phyloP scores from a whole-genome alignment of 148 eudicot species.

The Cornus kousa region DNA sequence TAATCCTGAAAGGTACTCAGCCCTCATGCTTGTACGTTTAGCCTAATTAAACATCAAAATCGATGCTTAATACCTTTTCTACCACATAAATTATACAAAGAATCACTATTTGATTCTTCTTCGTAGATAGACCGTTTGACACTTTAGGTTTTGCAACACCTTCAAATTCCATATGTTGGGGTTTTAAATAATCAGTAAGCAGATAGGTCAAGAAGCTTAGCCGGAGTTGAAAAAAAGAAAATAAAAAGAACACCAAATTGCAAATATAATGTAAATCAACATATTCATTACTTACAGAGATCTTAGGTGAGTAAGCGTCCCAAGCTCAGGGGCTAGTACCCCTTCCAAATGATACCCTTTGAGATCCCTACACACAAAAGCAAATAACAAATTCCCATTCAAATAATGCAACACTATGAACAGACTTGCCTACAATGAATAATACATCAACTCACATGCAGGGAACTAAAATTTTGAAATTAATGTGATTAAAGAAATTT shows the following conservation, averaged over 20 bases:
- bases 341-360: not conserved
- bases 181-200: not conserved
- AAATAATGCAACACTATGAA: not conserved
- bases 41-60: not conserved
- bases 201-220: not conserved
- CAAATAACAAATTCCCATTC: not conserved
- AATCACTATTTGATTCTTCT: too few relatives aligned
- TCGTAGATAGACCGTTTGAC: not conserved
- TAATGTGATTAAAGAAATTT: too few relatives aligned
- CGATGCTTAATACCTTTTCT: not conserved
- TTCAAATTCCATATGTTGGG: not conserved
- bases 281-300: not conserved
- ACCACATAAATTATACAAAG: not conserved
- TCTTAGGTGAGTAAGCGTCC: not conserved
- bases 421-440: not conserved
- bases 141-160: not conserved
- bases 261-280: not conserved
- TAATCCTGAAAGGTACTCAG: too few relatives aligned
- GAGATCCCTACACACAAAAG: conserved; percentile 26
- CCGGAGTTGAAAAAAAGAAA: too few relatives aligned
- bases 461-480: not conserved
- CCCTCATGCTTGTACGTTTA: too few relatives aligned
- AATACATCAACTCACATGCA: not conserved
- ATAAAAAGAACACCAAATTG: not conserved
- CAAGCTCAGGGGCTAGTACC: not conserved